Evolutionary conservation across 108 stramenopile genomes (phyloP).

Genomic region (Pseudonitzschia pungens): DNA sequence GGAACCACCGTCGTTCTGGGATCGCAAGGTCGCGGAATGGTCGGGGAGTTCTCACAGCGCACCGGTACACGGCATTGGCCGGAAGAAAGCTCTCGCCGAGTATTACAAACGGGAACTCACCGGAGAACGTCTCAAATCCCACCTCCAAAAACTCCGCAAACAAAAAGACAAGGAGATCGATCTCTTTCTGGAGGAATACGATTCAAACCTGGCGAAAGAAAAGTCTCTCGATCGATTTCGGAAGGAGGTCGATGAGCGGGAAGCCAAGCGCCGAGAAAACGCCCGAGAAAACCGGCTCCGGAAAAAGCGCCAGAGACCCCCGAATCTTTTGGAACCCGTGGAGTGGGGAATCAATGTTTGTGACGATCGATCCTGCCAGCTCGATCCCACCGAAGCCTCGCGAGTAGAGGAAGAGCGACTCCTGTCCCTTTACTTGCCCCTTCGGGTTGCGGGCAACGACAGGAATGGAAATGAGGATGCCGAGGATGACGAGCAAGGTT

Average conservation of each 20-base stretch:
- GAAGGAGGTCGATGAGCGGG: not conserved
- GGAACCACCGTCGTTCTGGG: not conserved
- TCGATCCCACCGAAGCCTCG: not conserved
- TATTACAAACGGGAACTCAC: conserved; percentile 14
- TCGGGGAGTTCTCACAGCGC: not conserved
- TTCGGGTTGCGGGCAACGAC: not conserved
- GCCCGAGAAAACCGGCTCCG: not conserved
- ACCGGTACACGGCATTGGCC: not conserved
- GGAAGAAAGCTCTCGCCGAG: not conserved
- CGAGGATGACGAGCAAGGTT: not conserved
- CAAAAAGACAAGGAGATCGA: not conserved
- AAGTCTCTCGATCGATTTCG: not conserved
- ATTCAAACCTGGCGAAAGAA: not conserved
- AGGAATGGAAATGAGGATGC: not conserved
- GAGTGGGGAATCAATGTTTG: not conserved
- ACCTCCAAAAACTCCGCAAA: conserved; percentile 29
- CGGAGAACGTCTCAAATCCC: conserved; percentile 25
- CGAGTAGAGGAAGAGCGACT: conserved; percentile 10
- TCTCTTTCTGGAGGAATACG: conserved; percentile 8
- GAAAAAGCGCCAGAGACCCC: not conserved
- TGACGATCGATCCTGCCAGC: no score
- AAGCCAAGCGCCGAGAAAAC: not conserved
- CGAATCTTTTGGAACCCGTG: not conserved
- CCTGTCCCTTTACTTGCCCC: conserved; percentile 1
- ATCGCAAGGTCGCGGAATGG: not conserved